Evolutionary conservation across 176 grass and related monocot genomes (phyloP).

Genomic region (Cenchrus fungigraminus): DNA sequence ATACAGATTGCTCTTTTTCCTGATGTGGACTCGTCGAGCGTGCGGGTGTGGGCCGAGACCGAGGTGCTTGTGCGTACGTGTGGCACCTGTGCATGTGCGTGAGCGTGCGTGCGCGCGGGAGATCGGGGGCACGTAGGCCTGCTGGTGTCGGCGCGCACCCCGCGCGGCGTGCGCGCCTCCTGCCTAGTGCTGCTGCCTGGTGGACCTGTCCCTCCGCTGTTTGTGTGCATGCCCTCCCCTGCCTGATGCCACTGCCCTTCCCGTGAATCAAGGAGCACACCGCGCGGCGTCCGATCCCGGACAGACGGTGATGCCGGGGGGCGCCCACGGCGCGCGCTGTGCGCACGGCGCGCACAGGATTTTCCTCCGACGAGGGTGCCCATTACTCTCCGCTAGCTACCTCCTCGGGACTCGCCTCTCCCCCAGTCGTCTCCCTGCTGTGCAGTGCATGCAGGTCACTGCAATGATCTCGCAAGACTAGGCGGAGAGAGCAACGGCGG

Average conservation of each 20-base stretch:
- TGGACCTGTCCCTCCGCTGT: too few species aligned
- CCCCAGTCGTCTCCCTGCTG: background rate
- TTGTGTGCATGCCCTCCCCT: too few species aligned
- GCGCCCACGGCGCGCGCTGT: too few species aligned
- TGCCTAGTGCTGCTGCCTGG: too few species aligned
- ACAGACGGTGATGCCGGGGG: too few species aligned
- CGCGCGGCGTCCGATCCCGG: too few species aligned
- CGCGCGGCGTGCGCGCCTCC: too few species aligned
- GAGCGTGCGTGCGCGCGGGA: background rate
- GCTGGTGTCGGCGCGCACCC: constrained; percentile 19
- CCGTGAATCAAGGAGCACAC: too few species aligned
- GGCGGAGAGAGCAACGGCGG: too few species aligned
- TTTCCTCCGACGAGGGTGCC: constrained; percentile 10
- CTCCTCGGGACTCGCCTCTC: constrained; percentile 25
- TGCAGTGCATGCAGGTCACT: background rate
- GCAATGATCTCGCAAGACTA: background rate
- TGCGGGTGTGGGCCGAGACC: background rate
- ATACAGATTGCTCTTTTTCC: too few species aligned
- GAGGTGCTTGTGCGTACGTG: background rate
- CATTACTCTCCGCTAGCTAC: background rate
- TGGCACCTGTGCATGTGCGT: background rate
- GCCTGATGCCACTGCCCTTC: too few species aligned
- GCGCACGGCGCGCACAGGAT: too few species aligned
- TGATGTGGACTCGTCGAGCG: background rate
- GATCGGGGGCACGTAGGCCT: constrained; percentile 31